A percentile compares a stretch with the other conserved stretches of the same genome.
These are phyloP conservation scores for Phytophthora sojae DNA, from an alignment of 352 stramenopile genomes.

Conservation along the genomic window DNA sequence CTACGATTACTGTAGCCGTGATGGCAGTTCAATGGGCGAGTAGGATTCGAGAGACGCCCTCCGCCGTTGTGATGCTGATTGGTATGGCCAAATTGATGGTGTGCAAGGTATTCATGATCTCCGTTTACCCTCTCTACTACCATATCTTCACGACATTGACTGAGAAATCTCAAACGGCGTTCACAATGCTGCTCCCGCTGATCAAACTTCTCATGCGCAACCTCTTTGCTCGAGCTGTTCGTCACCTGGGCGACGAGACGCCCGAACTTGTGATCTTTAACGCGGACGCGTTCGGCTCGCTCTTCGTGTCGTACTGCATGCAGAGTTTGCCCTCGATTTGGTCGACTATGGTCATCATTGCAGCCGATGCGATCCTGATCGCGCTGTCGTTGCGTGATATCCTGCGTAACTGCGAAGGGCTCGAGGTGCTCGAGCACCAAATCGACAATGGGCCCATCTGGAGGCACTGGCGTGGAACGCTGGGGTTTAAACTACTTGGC, in stretches of 20 bases:
- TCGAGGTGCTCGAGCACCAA: not conserved
- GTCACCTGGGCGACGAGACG: not conserved
- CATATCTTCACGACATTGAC: not conserved
- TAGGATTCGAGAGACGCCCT: not conserved
- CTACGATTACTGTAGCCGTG: not conserved
- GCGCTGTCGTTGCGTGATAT: not conserved
- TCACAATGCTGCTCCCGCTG: not conserved
- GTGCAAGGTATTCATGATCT: not conserved
- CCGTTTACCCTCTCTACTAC: not conserved
- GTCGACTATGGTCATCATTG: not conserved
- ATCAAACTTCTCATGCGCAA: slow-evolving; percentile 2
- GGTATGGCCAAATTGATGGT: not conserved
- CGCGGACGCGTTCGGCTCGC: not conserved
- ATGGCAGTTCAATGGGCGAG: not conserved
- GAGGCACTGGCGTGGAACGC: not conserved
- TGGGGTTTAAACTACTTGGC: not conserved
- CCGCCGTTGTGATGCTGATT: not conserved
- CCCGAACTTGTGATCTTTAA: slow-evolving; percentile 1
- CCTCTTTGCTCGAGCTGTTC: not conserved
- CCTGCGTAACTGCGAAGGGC: not conserved
- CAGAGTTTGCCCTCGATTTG: not conserved
- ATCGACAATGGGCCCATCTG: not conserved
- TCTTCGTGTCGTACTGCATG: not conserved
- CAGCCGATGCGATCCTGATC: not conserved
- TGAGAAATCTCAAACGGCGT: not conserved